A percentile compares a stretch with the other conserved stretches of the same genome.
Evolutionary conservation across 2,329 filamentous ascomycete species (phyloP).

Genomic region (Didymella glomerata): DNA sequence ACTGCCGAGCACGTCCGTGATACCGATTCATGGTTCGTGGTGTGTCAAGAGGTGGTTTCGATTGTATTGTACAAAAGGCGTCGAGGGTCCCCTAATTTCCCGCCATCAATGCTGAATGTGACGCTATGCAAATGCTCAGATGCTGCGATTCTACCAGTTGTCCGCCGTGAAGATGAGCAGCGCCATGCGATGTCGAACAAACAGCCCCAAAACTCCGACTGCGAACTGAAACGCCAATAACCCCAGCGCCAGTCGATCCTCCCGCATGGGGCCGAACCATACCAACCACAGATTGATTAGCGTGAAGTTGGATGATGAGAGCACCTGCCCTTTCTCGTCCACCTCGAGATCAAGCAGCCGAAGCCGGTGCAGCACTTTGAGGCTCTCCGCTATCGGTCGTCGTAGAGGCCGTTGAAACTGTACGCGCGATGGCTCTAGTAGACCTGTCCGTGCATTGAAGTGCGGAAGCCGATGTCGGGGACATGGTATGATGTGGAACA

Average conservation of each 20-base stretch:
- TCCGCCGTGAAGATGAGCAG: conserved; percentile 89
- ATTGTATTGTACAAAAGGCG: conserved; percentile 6
- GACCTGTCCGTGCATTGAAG: conserved; percentile 84
- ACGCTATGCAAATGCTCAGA: conserved; percentile 9
- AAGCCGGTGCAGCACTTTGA: conserved; percentile 75
- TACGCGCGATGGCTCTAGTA: conserved; percentile 87
- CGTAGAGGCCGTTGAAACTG: conserved; percentile 76
- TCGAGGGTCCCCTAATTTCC: neutral
- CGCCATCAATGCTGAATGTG: conserved; percentile 6
- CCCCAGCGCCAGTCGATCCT: conserved; percentile 82
- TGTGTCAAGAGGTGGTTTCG: conserved; percentile 1
- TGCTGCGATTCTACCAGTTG: conserved; percentile 62
- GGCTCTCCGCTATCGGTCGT: conserved; percentile 65
- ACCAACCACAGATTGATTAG: conserved; percentile 96
- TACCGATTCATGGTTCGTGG: conserved; percentile 7
- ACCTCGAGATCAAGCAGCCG: conserved; percentile 72
- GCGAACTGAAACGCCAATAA: conserved; percentile 79
- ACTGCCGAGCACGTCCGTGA: conserved; percentile 10
- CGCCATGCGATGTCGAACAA: conserved; percentile 85
- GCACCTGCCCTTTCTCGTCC: conserved; percentile 73
- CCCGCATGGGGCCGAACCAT: conserved; percentile 89
- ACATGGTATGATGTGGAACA: conserved; percentile 90
- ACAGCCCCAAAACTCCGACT: conserved; percentile 81
- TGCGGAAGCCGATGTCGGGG: conserved; percentile 89
- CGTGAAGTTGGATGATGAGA: conserved; percentile 88